These are phyloP conservation scores for Globisporangium cederbergense DNA, from an alignment of 352 stramenopile genomes.

Conservation along the genomic window DNA sequence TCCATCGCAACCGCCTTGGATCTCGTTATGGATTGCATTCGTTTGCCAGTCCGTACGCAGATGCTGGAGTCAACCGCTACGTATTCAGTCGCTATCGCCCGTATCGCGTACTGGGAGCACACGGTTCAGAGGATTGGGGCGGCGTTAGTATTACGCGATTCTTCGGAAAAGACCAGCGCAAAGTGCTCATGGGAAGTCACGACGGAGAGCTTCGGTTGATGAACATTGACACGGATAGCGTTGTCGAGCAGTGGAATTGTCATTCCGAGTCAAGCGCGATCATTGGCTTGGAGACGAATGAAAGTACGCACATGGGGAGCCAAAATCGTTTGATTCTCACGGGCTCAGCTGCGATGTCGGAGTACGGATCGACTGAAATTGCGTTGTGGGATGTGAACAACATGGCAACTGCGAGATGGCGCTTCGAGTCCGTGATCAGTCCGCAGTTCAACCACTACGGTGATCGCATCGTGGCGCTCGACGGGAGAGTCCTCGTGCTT, in stretches of 20 bases:
- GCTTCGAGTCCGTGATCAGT: slow-evolving; percentile 49
- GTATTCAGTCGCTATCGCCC: slow-evolving; percentile 76
- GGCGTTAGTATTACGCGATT: slow-evolving; percentile 62
- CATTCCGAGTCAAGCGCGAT: slow-evolving; percentile 70
- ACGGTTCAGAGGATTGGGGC: slow-evolving; percentile 53
- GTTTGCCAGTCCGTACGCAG: slow-evolving; percentile 50
- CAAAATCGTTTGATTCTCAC: slow-evolving; percentile 60
- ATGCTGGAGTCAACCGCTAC: slow-evolving; percentile 74
- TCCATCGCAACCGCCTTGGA: slow-evolving; percentile 42
- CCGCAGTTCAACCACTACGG: slow-evolving; percentile 80
- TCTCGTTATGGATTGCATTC: slow-evolving; percentile 41
- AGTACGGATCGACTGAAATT: slow-evolving; percentile 55
- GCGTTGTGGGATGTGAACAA: slow-evolving; percentile 70
- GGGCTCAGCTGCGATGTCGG: slow-evolving; percentile 40
- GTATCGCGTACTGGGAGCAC: slow-evolving; percentile 53
- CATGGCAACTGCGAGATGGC: slow-evolving; percentile 62
- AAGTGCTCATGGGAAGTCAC: slow-evolving; percentile 75
- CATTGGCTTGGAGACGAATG: slow-evolving; percentile 69
- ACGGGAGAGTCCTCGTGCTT: slow-evolving; percentile 37
- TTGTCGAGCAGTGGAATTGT: slow-evolving; percentile 75
- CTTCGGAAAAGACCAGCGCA: slow-evolving; percentile 52
- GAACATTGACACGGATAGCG: slow-evolving; percentile 55
- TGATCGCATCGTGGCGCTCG: slow-evolving; percentile 66
- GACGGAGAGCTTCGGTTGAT: slow-evolving; percentile 59
- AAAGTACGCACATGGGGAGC: slow-evolving; percentile 42